Evolutionary conservation across 306 rosid genomes (phyloP).

Genomic region (Dalbergia cochinchinensis): DNA sequence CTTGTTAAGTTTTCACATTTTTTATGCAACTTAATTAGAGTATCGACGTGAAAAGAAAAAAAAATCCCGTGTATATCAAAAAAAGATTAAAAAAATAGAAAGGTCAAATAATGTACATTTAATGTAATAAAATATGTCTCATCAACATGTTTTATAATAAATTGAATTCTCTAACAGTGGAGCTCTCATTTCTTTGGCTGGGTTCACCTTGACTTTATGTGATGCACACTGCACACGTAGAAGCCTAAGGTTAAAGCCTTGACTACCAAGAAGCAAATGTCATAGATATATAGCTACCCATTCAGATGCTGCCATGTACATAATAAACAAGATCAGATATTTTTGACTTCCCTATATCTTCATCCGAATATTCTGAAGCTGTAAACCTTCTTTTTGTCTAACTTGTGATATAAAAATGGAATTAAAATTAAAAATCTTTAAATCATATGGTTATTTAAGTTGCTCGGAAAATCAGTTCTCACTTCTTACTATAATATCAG

Average conservation of each 20-base stretch:
- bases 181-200: background rate
- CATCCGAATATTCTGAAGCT: background rate
- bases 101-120: background rate
- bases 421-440: no score
- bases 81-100: background rate
- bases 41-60: no score
- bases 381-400: background rate
- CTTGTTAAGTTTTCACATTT: background rate
- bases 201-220: background rate
- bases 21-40: background rate
- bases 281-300: background rate
- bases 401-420: background rate
- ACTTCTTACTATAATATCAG: no score
- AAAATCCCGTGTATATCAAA: no score
- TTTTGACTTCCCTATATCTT: background rate
- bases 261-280: background rate
- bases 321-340: background rate
- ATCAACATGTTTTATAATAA: no score
- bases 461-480: no score
- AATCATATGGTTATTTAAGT: no score
- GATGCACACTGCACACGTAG: background rate
- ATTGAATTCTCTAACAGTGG: background rate
- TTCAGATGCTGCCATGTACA: background rate
- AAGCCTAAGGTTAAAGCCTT: background rate
- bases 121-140: background rate